Conservation (phyloP, 2,329 filamentous ascomycete species). For the Microcyclospora tardicrescens region DNA sequence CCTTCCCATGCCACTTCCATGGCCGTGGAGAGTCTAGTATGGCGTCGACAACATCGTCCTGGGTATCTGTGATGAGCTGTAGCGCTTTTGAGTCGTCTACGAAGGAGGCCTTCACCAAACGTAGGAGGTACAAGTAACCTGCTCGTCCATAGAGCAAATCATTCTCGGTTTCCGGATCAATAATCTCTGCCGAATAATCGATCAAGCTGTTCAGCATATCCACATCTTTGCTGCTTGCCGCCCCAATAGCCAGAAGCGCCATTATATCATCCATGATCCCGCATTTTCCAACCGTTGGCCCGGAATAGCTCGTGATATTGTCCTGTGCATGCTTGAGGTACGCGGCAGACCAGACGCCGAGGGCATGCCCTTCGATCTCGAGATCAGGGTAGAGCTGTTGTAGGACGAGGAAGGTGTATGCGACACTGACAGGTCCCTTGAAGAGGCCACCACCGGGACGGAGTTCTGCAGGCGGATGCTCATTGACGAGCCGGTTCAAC, state of each 20-base stretch:
- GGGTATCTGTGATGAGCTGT: constrained; percentile 40
- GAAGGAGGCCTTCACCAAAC: constrained; percentile 48
- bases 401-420: constrained; percentile 38
- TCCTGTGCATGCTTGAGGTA: constrained; percentile 39
- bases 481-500: constrained; percentile 34
- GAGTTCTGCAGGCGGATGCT: constrained; percentile 34
- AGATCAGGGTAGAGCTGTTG: constrained; percentile 37
- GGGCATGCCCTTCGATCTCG: constrained; percentile 31
- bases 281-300: constrained; percentile 33
- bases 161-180: constrained; percentile 37
- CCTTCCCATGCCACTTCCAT: constrained; percentile 53
- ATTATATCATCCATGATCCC: constrained; percentile 40
- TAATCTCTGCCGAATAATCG: constrained; percentile 36
- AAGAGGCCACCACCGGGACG: constrained; percentile 37
- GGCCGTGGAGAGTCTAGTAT: constrained; percentile 44
- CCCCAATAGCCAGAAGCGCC: constrained; percentile 36
- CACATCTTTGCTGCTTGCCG: constrained; percentile 36
- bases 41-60: constrained; percentile 44
- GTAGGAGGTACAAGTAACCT: constrained; percentile 54
- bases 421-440: constrained; percentile 37
- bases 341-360: constrained; percentile 38
- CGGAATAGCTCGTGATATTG: constrained; percentile 36
- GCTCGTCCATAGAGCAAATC: constrained; percentile 57
- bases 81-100: constrained; percentile 35
- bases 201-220: constrained; percentile 39